Percentiles rank a stretch among this genome's conserved stretches.
Evolutionary conservation across 2,329 filamentous ascomycete genomes (phyloP).

Genomic region (Clonostachys rosea): DNA sequence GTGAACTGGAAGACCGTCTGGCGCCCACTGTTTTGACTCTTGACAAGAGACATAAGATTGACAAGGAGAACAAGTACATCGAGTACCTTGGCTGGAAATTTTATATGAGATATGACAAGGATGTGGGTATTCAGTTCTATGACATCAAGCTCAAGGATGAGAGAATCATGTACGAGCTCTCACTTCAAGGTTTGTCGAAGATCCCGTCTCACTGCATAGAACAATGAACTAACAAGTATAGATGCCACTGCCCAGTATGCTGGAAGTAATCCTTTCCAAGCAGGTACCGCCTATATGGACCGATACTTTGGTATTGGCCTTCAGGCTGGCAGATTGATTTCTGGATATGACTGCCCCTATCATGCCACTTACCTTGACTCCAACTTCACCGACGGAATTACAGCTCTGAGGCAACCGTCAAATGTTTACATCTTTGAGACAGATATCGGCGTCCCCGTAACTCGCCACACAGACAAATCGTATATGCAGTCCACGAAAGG

Average conservation of each 20-base stretch:
- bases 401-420: conserved; percentile 34
- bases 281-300: conserved; percentile 37
- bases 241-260: conserved; percentile 48
- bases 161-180: conserved; percentile 49
- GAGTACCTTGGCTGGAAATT: conserved; percentile 26
- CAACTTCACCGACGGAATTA: conserved; percentile 33
- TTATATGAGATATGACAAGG: conserved; percentile 42
- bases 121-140: conserved; percentile 41
- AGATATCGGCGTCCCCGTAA: conserved; percentile 41
- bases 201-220: conserved; percentile 9
- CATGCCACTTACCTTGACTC: conserved; percentile 42
- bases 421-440: conserved; percentile 53
- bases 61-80: conserved; percentile 9
- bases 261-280: conserved; percentile 35
- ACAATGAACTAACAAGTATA: conserved; percentile 15
- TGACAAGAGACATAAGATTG: conserved; percentile 9
- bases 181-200: conserved; percentile 28
- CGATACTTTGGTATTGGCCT: conserved; percentile 39
- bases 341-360: conserved; percentile 44
- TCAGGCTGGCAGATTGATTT: conserved; percentile 34
- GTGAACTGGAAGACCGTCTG: conserved; percentile 9
- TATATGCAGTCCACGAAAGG: conserved; percentile 42
- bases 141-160: conserved; percentile 51
- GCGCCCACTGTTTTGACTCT: conserved; percentile 6
- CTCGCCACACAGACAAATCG: conserved; percentile 35